Base-by-base conservation (phyloP, 1,284 basidiomycete genomes). In the Moesziomyces sp. region DNA sequence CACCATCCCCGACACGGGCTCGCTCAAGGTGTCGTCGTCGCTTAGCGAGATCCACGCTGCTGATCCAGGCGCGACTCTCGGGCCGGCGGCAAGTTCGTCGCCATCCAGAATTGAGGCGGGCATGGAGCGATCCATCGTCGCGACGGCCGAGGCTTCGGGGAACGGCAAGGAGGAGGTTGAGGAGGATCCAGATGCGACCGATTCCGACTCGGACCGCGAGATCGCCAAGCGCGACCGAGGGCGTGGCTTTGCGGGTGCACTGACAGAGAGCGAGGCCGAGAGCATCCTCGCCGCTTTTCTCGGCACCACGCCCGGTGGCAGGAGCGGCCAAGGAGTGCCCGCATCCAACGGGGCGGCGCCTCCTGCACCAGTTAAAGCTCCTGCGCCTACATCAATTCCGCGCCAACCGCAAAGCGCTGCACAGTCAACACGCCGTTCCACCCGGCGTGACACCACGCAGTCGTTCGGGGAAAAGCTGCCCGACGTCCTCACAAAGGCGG, bases 391-490 rank as follows among this genome's bases (percentile, higher is more conserved):
- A 18, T 34, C 46, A 42, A 28, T 30, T 19, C 13, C 45, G 34
- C 26, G 26, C 26, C 26, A 5, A 28, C 26, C 26, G 26, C 26
- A 28, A 28, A 56, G 26, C 21, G 35, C 34, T 5, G n/a, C 60
- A 14, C 48, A 34, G 3, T 58, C 55, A 23, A 68, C 62, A 45
- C 52, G 63, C 18, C 56, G 70, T 3, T 73, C 70, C 4, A 46
- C 59, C 21, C 56, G 70, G 3, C 50, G 60, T 1, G 53, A 61
- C 9, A 56, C 63, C 2, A 62, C 59, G 3, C 70, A 73, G 46
- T 58, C 64, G 18, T 73, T 73, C 19, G 70, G 70, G 28, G 70
- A 73, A 30, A 73, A 67, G 45, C 49, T 67, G 16, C 70, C 70
- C 4, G 70, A 73, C n/a, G 42, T 62, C 3, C 42, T 73, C 21